Base-by-base conservation (phyloP, 2,329 filamentous ascomycete species). In the Colletotrichum sublineola region DNA sequence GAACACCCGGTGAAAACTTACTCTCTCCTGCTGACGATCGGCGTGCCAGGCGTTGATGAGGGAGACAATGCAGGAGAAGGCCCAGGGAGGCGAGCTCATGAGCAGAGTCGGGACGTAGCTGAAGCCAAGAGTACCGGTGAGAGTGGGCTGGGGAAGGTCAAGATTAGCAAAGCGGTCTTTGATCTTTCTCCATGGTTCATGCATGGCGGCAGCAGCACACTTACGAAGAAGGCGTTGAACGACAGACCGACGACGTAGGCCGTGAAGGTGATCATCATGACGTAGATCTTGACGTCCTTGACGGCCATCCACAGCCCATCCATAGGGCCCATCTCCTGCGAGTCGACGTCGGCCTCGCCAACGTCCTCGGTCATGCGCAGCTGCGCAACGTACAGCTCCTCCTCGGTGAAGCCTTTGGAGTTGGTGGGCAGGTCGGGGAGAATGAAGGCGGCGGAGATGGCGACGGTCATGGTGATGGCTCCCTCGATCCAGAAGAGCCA, bases 401-500 rank as follows among this genome's bases (percentile, higher is more conserved):
- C 86, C 40, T 88, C 85, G 0, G 86, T 87, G 74, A 92, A 88
- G 78, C 90, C 90, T 12, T 82, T 82, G 7, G 87, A 84, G 79
- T 89, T 90, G 75, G 85, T 83, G 1, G 88, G 88, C 63, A 89
- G 77, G 73, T 90, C 88, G 0, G 88, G 87, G 1, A 89, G 81
- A 61, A 89, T 82, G 60, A 88, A 84, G 1, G 79, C 83, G 0
- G 86, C 84, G 0, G 78, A 76, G 24, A 88, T 77, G 31, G 87
- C 87, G 36, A 88, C 77, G 14, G 76, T 75, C 82, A 88, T 88
- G 11, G 87, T 89, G 42, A 84, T 77, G 5, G 82, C 82, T 9
- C 89, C 89, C 75, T 90, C 88, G 60, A 91, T 87, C 83, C 82
- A 88, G 79, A 90, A 91, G 0, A 91, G 82, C 89, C 89, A 91